phyloP scores from a whole-genome alignment of 768 basidiomycete genomes.

The Trametes elegans region DNA sequence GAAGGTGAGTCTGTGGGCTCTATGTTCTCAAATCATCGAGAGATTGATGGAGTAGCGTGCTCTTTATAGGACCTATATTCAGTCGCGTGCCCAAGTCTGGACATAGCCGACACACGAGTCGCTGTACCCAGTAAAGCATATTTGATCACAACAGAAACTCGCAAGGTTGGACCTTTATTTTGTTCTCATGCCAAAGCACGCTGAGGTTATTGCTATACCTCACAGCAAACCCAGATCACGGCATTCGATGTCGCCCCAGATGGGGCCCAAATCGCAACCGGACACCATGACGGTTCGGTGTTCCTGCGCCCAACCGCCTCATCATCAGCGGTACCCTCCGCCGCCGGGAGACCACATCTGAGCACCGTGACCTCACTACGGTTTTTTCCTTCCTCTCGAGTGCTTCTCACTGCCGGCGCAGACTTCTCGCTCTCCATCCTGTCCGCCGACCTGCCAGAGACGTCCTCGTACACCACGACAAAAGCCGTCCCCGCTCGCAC shows the following conservation, averaged over 20 bases:
- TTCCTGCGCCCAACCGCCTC: constrained; percentile 42
- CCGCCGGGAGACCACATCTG: constrained; percentile 43
- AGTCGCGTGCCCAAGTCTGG: constrained; percentile 47
- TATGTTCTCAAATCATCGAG: no score
- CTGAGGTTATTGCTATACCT: background rate
- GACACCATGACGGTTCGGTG: constrained; percentile 59
- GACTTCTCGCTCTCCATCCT: constrained; percentile 69
- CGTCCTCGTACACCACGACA: constrained; percentile 22
- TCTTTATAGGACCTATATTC: constrained; percentile 34
- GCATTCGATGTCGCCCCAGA: constrained; percentile 65
- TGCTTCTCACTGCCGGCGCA: constrained; percentile 65
- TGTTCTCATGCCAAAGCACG: background rate
- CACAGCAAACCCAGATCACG: constrained; percentile 52
- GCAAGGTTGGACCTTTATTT: constrained; percentile 16
- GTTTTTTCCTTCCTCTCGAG: constrained; percentile 72
- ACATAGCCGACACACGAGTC: constrained; percentile 47
- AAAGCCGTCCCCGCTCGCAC: constrained; percentile 53
- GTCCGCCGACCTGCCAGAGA: constrained; percentile 47
- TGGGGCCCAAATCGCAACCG: constrained; percentile 54
- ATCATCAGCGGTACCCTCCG: constrained; percentile 21
- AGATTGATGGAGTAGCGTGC: no score
- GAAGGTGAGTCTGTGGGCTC: constrained; percentile 30
- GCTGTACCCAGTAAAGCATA: constrained; percentile 52
- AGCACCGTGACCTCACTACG: constrained; percentile 54
- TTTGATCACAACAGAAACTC: constrained; percentile 43